Conservation (phyloP, 176 grass and related monocot genomes). For the Poa annua region DNA sequence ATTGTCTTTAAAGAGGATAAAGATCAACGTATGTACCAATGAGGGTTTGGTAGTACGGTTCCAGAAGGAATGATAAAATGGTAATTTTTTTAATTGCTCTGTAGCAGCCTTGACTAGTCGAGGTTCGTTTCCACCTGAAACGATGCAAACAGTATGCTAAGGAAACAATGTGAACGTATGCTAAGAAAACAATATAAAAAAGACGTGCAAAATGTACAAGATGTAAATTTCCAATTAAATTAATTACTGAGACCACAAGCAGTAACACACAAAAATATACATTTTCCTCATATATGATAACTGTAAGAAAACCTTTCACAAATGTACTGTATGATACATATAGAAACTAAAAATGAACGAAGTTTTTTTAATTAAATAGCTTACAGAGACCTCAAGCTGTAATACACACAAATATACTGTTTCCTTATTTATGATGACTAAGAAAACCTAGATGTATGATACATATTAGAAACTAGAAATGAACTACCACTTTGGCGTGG, state of each 20-base stretch:
- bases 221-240: not conserved
- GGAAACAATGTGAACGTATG: slow-evolving; percentile 35
- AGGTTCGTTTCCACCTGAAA: slow-evolving; percentile 90
- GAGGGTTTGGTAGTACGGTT: slow-evolving; percentile 94
- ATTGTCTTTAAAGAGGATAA: not conserved
- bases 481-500: not conserved
- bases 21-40: slow-evolving; percentile 57
- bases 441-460: not conserved
- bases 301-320: not conserved
- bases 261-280: not conserved
- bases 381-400: not conserved
- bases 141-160: slow-evolving; percentile 31
- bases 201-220: not conserved
- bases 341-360: not conserved
- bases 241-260: not conserved
- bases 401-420: not conserved
- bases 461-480: not conserved
- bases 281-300: not conserved
- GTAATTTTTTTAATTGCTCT: slow-evolving; percentile 83
- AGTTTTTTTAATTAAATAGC: too few relatives aligned
- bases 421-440: not conserved
- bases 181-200: not conserved
- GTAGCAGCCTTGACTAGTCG: slow-evolving; percentile 83
- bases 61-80: slow-evolving; percentile 98
- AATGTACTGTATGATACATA: not conserved